Evolutionary conservation across 176 grass and related monocot genomes (phyloP).

Genomic region (Rhynchospora tenuis): DNA sequence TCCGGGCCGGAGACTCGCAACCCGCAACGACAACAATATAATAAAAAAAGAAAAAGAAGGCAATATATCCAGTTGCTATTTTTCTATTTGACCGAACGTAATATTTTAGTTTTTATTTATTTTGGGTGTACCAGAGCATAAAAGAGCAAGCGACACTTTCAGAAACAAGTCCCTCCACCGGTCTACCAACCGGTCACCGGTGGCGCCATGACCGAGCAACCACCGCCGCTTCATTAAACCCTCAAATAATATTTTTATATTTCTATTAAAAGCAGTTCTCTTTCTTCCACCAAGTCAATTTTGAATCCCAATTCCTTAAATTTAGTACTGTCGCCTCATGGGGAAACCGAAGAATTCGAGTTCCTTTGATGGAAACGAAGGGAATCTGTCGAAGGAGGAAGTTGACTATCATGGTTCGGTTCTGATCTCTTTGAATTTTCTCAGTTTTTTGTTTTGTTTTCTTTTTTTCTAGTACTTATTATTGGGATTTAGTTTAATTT

Average conservation of each 20-base stretch:
- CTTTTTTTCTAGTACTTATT: neutral
- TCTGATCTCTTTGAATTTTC: neutral
- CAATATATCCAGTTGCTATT: neutral
- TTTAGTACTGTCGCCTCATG: constrained; percentile 2
- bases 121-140: neutral
- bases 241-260: neutral
- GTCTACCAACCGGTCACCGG: neutral
- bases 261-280: neutral
- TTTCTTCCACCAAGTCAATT: neutral
- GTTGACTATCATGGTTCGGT: neutral
- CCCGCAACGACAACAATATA: neutral
- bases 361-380: neutral
- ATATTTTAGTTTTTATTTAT: neutral
- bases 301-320: neutral
- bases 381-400: neutral
- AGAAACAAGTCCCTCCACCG: neutral
- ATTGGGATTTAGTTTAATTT: neutral
- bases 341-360: neutral
- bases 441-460: neutral
- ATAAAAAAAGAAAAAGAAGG: neutral
- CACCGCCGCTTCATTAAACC: neutral
- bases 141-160: neutral
- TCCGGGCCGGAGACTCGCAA: neutral
- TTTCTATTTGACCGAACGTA: neutral
- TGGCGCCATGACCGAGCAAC: constrained; percentile 7